Base-by-base conservation (phyloP, 2,329 filamentous ascomycete species). In the Botrytis fabae region DNA sequence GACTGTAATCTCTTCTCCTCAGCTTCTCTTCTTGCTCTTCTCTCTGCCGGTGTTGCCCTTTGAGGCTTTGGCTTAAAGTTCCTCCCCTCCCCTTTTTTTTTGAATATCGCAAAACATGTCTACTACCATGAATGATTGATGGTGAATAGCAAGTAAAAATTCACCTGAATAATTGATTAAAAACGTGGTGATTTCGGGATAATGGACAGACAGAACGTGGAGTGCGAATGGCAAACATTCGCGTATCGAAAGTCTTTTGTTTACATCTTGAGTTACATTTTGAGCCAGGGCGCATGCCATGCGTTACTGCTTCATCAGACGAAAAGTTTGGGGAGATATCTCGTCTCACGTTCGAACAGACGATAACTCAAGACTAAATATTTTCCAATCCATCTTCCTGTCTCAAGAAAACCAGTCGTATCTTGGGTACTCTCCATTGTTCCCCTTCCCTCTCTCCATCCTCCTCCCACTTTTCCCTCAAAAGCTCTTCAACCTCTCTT, bases 51-150 rank as follows among this genome's bases (percentile, higher is more conserved):
- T 51, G 46, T 51, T 51, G 46, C 22, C 25, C 22, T 51, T 51
- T 4, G 46, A 25, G 46, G 46, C 22, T 25, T 25, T 22, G 46
- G 10, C 4, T 12, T 51, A 9, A 12, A 51, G 5, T 51, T 51
- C 4, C 46, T 10, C 4, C 9, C 9, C 25, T 2, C 28, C 28
- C 28, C 28, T 28, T 35, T 35, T 35, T 25, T 25, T 51, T 12
- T 12, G 46, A 4, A 4, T 25, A 25, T 51, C 25, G 46, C 46
- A 25, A 25, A 10, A 9, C 22, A 51, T 51, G 0, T 25, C 25
- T 25, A 14, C 9, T 25, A 10, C 25, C 12, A 0, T 14, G 2
- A 12, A 25, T 4, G 46, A 2, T 0, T 25, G 46, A 1, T 4
- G 4, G 4, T 25, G 4, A 25, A 12, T 25, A 12, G 9, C 4